Conservation (phyloP, 2,329 filamentous ascomycete species). For the Sporothrix luriei region DNA sequence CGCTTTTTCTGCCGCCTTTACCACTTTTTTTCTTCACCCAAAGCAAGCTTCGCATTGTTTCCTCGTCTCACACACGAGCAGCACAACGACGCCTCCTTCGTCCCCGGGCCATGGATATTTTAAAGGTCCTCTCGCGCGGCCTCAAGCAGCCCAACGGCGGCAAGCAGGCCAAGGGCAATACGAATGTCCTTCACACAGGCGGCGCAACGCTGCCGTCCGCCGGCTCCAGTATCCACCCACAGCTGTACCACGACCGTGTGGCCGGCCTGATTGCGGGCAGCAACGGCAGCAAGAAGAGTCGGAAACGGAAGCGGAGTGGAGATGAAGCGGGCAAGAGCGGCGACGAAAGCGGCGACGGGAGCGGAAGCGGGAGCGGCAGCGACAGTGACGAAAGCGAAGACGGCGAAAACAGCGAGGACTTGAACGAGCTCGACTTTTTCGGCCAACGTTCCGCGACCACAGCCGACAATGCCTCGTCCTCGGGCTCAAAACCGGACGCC, state of each 20-base stretch:
- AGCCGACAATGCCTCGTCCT: slow-evolving; percentile 21
- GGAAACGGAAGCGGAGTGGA: slow-evolving; percentile 51
- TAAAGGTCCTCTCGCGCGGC: slow-evolving; percentile 71
- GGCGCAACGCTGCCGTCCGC: slow-evolving; percentile 62
- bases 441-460: slow-evolving; percentile 49
- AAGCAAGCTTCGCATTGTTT: neutral
- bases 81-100: neutral
- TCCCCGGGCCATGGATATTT: slow-evolving; percentile 63
- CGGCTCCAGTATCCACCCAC: slow-evolving; percentile 65
- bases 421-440: slow-evolving; percentile 62
- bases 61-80: neutral
- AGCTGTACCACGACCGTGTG: slow-evolving; percentile 64
- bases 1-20: slow-evolving; percentile 24
- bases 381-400: slow-evolving; percentile 44
- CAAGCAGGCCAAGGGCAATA: slow-evolving; percentile 43
- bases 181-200: slow-evolving; percentile 37
- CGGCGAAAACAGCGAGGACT: slow-evolving; percentile 41
- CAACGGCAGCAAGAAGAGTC: slow-evolving; percentile 54
- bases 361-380: neutral
- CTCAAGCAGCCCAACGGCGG: slow-evolving; percentile 55
- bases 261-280: slow-evolving; percentile 34
- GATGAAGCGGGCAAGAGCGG: slow-evolving; percentile 32
- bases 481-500: slow-evolving; percentile 32
- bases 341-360: slow-evolving; percentile 32
- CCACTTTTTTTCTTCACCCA: slow-evolving; percentile 22